Percentiles rank a stretch among this genome's conserved stretches.
Evolutionary conservation across 352 stramenopile genomes (phyloP).

Genomic region (Globisporangium irregulare): DNA sequence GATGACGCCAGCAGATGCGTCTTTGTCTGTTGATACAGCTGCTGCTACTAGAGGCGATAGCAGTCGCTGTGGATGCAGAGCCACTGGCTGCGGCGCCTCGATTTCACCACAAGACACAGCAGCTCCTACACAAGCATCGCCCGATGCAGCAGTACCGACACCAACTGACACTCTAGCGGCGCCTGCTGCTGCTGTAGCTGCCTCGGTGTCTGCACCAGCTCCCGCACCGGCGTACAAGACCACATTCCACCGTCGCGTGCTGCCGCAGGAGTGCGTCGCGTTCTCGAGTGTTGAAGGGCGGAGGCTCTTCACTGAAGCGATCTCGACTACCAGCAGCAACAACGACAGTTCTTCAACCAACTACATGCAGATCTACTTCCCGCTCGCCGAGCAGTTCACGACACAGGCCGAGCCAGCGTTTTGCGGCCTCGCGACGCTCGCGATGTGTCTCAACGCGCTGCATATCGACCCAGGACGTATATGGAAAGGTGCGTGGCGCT

Average conservation of each 20-base stretch:
- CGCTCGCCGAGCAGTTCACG: constrained; percentile 86
- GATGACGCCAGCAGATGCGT: neutral
- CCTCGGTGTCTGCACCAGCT: neutral
- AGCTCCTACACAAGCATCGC: neutral
- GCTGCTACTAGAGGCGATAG: neutral
- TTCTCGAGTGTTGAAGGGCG: constrained; percentile 85
- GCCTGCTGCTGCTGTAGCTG: neutral
- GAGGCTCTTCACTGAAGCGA: constrained; percentile 78
- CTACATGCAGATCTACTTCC: constrained; percentile 93
- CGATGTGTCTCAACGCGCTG: constrained; percentile 79
- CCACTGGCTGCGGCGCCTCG: neutral
- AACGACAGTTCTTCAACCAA: constrained; percentile 20
- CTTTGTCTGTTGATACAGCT: neutral
- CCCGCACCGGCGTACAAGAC: constrained; percentile 22
- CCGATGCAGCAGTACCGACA: neutral
- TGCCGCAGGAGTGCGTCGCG: constrained; percentile 76
- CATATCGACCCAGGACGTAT: constrained; percentile 71
- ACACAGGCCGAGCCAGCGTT: constrained; percentile 91
- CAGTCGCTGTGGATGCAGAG: neutral
- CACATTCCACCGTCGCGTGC: constrained; percentile 81
- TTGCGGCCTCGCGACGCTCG: constrained; percentile 84
- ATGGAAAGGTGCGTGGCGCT: constrained; percentile 80
- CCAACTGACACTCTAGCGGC: neutral
- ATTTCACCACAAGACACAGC: neutral
- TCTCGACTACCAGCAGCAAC: constrained; percentile 18